phyloP scores from a whole-genome alignment of 192 early-diverging fungal species.

The Rhizophagus sp. region DNA sequence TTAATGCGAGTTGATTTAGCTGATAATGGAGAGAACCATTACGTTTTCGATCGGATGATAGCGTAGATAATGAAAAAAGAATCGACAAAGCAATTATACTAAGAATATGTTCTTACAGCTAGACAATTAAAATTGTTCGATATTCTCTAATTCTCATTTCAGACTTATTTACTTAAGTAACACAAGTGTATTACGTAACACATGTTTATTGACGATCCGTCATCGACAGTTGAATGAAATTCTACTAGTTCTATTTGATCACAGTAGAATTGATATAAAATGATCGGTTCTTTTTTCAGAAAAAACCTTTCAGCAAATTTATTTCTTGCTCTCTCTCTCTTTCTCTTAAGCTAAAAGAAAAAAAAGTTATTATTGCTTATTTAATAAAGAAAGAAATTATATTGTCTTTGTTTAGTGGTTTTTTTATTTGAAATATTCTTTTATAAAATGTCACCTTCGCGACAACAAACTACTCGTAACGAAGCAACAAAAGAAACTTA shows the following conservation, averaged over 20 bases:
- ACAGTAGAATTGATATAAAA: not conserved
- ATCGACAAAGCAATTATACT: not conserved
- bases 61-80: not conserved
- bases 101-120: not conserved
- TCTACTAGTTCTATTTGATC: not conserved
- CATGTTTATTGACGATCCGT: not conserved
- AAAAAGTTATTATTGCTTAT: not conserved
- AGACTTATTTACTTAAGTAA: not conserved
- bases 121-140: not conserved
- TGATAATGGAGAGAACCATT: not conserved
- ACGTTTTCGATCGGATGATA: not conserved
- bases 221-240: not conserved
- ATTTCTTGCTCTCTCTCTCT: not conserved
- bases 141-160: not conserved
- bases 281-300: not conserved
- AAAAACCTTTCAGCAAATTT: not conserved
- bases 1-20: not conserved
- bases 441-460: not conserved
- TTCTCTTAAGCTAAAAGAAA: not conserved
- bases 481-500: not conserved
- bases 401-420: not conserved
- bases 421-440: not conserved
- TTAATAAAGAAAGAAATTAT: too few species aligned
- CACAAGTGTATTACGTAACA: not conserved
- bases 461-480: not conserved